Conservation (phyloP, 2,329 filamentous ascomycete genomes). For the Whalleya microplaca region DNA sequence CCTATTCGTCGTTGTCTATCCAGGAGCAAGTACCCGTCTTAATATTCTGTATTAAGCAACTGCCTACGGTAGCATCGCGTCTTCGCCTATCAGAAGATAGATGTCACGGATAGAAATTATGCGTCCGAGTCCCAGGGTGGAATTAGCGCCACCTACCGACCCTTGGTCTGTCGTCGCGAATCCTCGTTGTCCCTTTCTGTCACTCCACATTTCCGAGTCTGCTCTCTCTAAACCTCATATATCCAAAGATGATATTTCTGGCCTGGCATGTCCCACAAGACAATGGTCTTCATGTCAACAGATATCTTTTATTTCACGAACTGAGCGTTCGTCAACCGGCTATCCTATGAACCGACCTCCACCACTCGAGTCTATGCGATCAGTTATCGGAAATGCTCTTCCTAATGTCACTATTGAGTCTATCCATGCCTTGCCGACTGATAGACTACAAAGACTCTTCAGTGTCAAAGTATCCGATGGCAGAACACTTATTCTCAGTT, state of each 20-base stretch:
- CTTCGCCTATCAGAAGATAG: conserved; percentile 18
- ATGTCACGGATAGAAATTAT: conserved; percentile 29
- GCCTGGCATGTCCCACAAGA: conserved; percentile 35
- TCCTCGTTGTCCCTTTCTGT: conserved; percentile 28
- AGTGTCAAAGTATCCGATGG: conserved; percentile 47
- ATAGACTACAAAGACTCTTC: conserved; percentile 47
- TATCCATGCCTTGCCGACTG: conserved; percentile 41
- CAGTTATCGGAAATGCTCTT: conserved; percentile 40
- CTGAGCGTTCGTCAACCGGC: conserved; percentile 25
- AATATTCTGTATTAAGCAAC: conserved; percentile 26
- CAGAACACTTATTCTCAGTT: conserved; percentile 45
- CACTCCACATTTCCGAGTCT: conserved; percentile 27
- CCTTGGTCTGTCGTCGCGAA: conserved; percentile 30
- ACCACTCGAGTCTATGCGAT: conserved; percentile 39
- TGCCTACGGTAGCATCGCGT: conserved; percentile 15
- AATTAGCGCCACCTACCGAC: conserved; percentile 28
- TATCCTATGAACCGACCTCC: conserved; percentile 41
- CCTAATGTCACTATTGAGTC: conserved; percentile 39
- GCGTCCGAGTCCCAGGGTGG: conserved; percentile 28
- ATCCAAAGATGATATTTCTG: conserved; percentile 31
- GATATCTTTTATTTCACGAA: conserved; percentile 32
- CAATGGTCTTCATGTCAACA: conserved; percentile 33
- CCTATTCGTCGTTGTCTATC: conserved; percentile 10
- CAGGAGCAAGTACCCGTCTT: conserved; percentile 19
- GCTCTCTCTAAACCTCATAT: conserved; percentile 22